Conservation (phyloP, 163 green algal species). For the Prototheca wickerhamii region DNA sequence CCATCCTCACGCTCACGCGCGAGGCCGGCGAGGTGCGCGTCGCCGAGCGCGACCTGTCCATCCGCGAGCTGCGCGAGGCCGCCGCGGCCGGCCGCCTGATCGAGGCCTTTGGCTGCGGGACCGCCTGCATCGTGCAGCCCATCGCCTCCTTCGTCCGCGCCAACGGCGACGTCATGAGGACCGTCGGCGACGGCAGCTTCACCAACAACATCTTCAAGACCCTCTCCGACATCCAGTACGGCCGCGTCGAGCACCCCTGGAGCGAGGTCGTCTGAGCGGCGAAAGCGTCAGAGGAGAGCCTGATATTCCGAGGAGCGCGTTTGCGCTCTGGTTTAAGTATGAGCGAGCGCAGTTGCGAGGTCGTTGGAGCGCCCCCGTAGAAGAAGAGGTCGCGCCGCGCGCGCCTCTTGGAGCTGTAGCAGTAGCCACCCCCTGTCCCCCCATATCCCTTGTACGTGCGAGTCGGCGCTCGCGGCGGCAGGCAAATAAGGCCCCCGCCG, state of each 20-base stretch:
- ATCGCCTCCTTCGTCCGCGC: constrained; percentile 31
- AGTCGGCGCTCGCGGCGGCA: too few relatives aligned
- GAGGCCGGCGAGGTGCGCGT: constrained; percentile 35
- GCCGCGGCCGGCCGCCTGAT: constrained; percentile 32
- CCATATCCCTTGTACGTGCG: too few relatives aligned
- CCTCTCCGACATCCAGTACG: constrained; percentile 53
- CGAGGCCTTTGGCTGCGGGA: constrained; percentile 61
- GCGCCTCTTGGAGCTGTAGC: too few relatives aligned
- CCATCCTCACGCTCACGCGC: constrained; percentile 70
- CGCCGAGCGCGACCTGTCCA: constrained; percentile 40
- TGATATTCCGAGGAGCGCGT: too few relatives aligned
- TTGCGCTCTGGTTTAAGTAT: too few relatives aligned
- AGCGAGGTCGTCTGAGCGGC: constrained; percentile 26
- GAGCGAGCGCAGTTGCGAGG: too few relatives aligned
- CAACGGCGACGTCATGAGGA: constrained; percentile 7
- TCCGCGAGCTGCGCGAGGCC: constrained; percentile 43
- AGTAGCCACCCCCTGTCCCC: too few relatives aligned
- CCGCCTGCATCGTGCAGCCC: constrained; percentile 63
- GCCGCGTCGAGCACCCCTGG: constrained; percentile 33
- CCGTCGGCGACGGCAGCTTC: constrained; percentile 2
- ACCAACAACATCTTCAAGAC: constrained; percentile 10
- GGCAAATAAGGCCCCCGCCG: too few relatives aligned
- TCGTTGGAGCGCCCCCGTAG: too few relatives aligned
- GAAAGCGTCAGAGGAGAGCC: too few relatives aligned
- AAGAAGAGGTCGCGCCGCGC: too few relatives aligned